phyloP scores from a whole-genome alignment of 371 early-diverging fungal species.

The Mortierella sp. region DNA sequence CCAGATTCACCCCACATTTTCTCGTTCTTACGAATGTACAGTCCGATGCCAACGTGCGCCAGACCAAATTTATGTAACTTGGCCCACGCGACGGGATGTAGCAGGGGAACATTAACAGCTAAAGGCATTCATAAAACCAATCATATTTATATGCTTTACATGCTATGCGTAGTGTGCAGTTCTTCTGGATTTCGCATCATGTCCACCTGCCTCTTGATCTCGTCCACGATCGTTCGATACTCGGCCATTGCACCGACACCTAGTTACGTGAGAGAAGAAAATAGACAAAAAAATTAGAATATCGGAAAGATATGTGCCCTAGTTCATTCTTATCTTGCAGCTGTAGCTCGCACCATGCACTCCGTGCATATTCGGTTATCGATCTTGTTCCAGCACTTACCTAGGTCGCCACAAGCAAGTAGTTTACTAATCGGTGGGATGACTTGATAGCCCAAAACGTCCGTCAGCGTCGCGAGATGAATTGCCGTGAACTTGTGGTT shows the following conservation, averaged over 20 bases:
- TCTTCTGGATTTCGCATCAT: background rate
- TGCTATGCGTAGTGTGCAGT: no score
- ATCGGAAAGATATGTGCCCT: no score
- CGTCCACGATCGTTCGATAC: slow-evolving; percentile 57
- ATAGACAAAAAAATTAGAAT: background rate
- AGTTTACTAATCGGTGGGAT: slow-evolving; percentile 86
- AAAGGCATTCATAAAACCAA: no score
- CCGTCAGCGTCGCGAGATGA: slow-evolving; percentile 71
- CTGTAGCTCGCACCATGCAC: no score
- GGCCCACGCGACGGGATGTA: no score
- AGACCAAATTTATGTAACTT: background rate
- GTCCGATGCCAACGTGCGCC: background rate
- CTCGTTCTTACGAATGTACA: no score
- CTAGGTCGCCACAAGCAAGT: slow-evolving; percentile 94
- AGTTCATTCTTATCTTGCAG: no score
- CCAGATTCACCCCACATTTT: slow-evolving; percentile 21
- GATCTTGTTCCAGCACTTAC: slow-evolving; percentile 57
- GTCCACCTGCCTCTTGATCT: slow-evolving; percentile 47
- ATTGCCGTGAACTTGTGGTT: slow-evolving; percentile 87
- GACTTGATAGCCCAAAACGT: slow-evolving; percentile 68
- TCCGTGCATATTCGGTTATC: no score
- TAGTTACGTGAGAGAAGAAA: slow-evolving; percentile 16
- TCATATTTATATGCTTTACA: no score
- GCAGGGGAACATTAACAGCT: no score
- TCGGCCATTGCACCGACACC: slow-evolving; percentile 72